A percentile compares a stretch with the other conserved stretches of the same genome.
phyloP scores from a whole-genome alignment of 106 monocot species.

The Xerophyta viscosa region DNA sequence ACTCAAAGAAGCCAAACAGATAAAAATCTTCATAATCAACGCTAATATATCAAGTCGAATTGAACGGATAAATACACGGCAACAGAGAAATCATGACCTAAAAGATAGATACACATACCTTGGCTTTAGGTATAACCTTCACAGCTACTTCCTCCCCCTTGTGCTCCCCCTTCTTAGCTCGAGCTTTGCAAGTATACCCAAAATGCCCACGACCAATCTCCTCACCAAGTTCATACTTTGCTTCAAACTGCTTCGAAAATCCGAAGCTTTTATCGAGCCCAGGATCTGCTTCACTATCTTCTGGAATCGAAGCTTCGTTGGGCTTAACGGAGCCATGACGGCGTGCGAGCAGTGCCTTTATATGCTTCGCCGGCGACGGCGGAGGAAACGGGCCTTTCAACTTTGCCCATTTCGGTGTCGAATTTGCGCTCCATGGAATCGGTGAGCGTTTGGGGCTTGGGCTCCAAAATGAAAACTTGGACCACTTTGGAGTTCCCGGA shows the following conservation, averaged over 20 bases:
- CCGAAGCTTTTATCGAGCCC: constrained; percentile 41
- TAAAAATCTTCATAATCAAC: too few relatives aligned
- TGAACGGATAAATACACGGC: too few relatives aligned
- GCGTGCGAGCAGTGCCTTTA: constrained; percentile 33
- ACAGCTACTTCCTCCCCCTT: constrained; percentile 15
- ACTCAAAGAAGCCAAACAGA: too few relatives aligned
- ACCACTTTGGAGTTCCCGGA: constrained; percentile 13
- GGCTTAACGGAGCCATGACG: constrained; percentile 23
- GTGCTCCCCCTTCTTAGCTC: constrained; percentile 14
- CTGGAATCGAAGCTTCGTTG: constrained; percentile 12
- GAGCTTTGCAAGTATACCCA: constrained; percentile 10
- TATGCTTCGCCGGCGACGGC: constrained; percentile 45
- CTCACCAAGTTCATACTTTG: constrained; percentile 16
- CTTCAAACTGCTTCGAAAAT: constrained; percentile 18
- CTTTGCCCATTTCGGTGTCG: constrained; percentile 41
- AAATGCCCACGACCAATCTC: constrained; percentile 17
- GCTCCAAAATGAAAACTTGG: constrained; percentile 35
- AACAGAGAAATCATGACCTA: too few relatives aligned
- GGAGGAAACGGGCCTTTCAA: constrained; percentile 61
- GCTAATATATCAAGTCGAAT: too few relatives aligned
- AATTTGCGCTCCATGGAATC: constrained; percentile 13
- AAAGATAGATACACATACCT: too few relatives aligned
- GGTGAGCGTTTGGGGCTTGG: constrained; percentile 43
- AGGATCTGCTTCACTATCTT: constrained; percentile 14
- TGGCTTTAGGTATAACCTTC: constrained; percentile 16